Percentiles rank a stretch among this genome's conserved stretches.
These are phyloP conservation scores for Aquilaria agallochum DNA, from an alignment of 441 rosid species.

Conservation along the genomic window DNA sequence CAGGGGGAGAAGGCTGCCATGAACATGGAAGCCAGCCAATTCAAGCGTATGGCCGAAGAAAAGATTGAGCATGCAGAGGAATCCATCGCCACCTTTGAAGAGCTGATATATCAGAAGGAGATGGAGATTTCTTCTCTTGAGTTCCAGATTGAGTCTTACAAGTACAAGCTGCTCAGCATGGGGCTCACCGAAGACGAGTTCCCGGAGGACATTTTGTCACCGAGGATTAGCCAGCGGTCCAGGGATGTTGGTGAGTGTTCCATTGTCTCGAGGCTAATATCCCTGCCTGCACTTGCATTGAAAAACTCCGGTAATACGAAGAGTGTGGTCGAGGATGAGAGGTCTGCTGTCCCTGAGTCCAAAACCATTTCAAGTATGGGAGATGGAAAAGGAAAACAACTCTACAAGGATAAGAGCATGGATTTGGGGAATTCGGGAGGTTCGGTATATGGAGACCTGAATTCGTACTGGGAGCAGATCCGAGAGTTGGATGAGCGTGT, in stretches of 20 bases:
- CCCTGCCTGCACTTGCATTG: conserved; percentile 20
- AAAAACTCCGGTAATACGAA: conserved; percentile 19
- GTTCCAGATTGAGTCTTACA: conserved; percentile 63
- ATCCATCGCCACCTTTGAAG: conserved; percentile 50
- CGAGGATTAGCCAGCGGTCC: conserved; percentile 16
- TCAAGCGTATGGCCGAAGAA: conserved; percentile 73
- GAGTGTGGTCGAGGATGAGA: conserved; percentile 10
- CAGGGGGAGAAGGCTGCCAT: conserved; percentile 67
- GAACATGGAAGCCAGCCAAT: conserved; percentile 68
- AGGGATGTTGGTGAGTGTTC: neutral
- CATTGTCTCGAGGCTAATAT: conserved; percentile 29
- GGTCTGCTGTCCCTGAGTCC: conserved; percentile 8
- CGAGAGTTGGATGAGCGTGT: conserved; percentile 41
- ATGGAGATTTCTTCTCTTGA: conserved; percentile 67
- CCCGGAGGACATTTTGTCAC: conserved; percentile 30
- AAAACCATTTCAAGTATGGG: conserved; percentile 15
- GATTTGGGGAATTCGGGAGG: conserved; percentile 26
- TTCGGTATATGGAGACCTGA: conserved; percentile 28
- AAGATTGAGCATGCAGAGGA: conserved; percentile 63
- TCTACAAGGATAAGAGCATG: conserved; percentile 12
- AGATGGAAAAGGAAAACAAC: conserved; percentile 17
- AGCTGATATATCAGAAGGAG: conserved; percentile 61
- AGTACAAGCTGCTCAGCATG: conserved; percentile 52
- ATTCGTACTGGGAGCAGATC: conserved; percentile 48
- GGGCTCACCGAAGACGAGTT: conserved; percentile 41